A percentile compares a stretch with the other conserved stretches of the same genome.
phyloP scores from a whole-genome alignment of 768 basidiomycete species.

The Auricularia sp. region DNA sequence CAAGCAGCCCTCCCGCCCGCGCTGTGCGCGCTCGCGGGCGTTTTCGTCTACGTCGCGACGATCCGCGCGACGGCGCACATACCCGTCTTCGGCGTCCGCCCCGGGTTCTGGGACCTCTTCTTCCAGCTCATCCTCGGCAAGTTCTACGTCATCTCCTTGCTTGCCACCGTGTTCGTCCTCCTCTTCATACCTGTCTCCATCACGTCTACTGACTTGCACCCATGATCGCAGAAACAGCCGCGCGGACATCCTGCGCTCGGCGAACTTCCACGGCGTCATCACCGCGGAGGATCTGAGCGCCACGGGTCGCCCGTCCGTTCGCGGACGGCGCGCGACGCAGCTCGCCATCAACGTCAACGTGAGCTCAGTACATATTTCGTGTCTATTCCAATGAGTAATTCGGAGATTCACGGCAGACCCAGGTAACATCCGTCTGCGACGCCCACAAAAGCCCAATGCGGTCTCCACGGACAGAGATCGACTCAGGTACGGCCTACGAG shows the following conservation, averaged over 20 bases:
- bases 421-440: not conserved
- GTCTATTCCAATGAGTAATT: too few species aligned
- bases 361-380: not conserved
- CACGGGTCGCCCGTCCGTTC: not conserved
- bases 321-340: not conserved
- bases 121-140: slow-evolving; percentile 21
- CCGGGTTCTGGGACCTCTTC: slow-evolving; percentile 17
- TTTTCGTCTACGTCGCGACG: not conserved
- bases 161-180: slow-evolving; percentile 18
- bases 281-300: not conserved
- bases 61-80: not conserved
- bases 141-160: slow-evolving; percentile 22
- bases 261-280: not conserved
- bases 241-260: not conserved
- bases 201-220: not conserved
- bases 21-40: not conserved
- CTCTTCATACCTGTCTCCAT: not conserved
- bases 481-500: not conserved
- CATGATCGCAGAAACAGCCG: not conserved
- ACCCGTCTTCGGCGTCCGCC: not conserved
- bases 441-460: not conserved
- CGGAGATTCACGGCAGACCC: not conserved
- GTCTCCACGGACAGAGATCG: not conserved
- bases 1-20: not conserved
- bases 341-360: not conserved